A percentile compares a stretch with the other conserved stretches of the same genome.
phyloP scores from a whole-genome alignment of 2,329 filamentous ascomycete genomes.

The Fusarium sp. region DNA sequence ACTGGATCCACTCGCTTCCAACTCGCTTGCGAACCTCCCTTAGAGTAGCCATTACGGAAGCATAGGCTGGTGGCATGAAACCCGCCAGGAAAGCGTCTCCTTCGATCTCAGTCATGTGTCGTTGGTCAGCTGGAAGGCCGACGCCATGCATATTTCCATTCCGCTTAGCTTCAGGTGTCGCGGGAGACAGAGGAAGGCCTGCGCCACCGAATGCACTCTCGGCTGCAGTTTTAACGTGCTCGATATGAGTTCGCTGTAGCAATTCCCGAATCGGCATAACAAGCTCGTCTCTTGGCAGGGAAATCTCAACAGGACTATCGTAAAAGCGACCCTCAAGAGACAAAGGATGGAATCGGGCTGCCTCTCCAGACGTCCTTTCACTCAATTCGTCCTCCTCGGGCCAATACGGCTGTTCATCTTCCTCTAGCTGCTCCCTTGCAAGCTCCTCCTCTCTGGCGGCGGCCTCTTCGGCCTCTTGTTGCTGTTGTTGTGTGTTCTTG shows the following conservation, averaged over 20 bases:
- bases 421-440: conserved; percentile 50
- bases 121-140: conserved; percentile 72
- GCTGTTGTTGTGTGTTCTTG: conserved; percentile 59
- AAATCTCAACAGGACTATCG: conserved; percentile 79
- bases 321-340: conserved; percentile 81
- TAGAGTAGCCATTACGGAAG: conserved; percentile 74
- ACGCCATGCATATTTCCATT: conserved; percentile 74
- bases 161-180: conserved; percentile 72
- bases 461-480: conserved; percentile 47
- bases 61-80: conserved; percentile 78
- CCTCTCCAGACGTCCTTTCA: conserved; percentile 53
- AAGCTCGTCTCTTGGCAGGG: conserved; percentile 78
- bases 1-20: conserved; percentile 77
- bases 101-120: conserved; percentile 79
- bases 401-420: conserved; percentile 42
- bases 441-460: conserved; percentile 54
- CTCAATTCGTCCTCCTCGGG: conserved; percentile 52
- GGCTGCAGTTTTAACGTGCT: conserved; percentile 80
- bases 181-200: conserved; percentile 81
- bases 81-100: conserved; percentile 79
- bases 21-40: conserved; percentile 81
- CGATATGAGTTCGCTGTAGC: conserved; percentile 75
- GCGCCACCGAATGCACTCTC: conserved; percentile 81
- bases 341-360: conserved; percentile 76
- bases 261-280: conserved; percentile 77